Evolutionary conservation across 108 stramenopile genomes (phyloP), one percentile per base, ranked within the genome.

Genomic region (Tribonema minus): DNA sequence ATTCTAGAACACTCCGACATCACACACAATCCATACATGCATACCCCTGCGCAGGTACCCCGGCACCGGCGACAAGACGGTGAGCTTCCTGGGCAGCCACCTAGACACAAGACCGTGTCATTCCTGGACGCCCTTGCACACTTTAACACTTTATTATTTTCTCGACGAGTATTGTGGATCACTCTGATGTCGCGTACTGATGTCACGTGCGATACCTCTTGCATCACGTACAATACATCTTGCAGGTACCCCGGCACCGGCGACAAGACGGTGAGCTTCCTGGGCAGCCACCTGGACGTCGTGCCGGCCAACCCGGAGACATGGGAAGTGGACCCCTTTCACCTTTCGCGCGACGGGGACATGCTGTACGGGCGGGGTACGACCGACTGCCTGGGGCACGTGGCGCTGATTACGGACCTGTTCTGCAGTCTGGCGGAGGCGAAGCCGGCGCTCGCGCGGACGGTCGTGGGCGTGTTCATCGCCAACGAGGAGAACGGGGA

Each of bases 371-470:
- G 87, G 1, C 70, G 88, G 5, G 88, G 88, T 20, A 88, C 88
- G 23, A 88, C 88, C 12, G 88, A 88, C 64, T 89, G 88, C 82
- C 82, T 89, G n/a, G 88, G 88, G 28, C 88, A 89, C 62, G 87
- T 89, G 38, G 88, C 87, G 5, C 75, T 89, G 84, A 68, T 89
- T 33, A 89, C 88, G 28, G 85, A 84, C 36, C 73, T 88, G 29
- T 46, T 67, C 60, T 29, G 54, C 15, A 33, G 32, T n/a, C 61
- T 89, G 26, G 88, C 87, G 34, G 82, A 87, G 66, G 33, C 59
- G 39, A 84, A 80, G 37, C 87, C 87, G 26, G 76, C 39, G 40
- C 72, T 88, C n/a, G 46, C 76, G 38, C 68, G 82, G 40, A 41
- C 67, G 34, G 59, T 89, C 27, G 38, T 86, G n/a, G 87, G 75